Evolutionary conservation across 441 rosid genomes (phyloP).

Genomic region (Croton laevigatus): DNA sequence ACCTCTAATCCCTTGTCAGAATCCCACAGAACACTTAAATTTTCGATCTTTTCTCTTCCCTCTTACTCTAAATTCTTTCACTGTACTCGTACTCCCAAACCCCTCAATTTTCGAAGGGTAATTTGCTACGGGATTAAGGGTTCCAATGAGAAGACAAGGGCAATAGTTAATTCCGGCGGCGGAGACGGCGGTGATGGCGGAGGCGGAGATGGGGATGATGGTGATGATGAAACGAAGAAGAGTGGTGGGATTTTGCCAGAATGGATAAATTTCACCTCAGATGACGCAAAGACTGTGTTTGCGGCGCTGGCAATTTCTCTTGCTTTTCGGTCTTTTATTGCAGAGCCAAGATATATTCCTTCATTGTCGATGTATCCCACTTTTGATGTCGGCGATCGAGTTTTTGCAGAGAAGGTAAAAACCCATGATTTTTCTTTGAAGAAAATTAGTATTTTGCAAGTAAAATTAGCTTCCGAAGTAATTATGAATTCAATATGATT

Average conservation of each 20-base stretch:
- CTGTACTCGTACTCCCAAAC: constrained; percentile 18
- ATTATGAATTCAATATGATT: background rate
- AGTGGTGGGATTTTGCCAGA: constrained; percentile 53
- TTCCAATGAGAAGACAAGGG: constrained; percentile 43
- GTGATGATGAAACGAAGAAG: constrained; percentile 40
- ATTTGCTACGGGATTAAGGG: constrained; percentile 48
- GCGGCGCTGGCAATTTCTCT: constrained; percentile 71
- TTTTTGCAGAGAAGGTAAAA: constrained; percentile 89
- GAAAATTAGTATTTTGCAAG: background rate
- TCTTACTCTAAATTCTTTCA: constrained; percentile 13
- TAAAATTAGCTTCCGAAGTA: background rate
- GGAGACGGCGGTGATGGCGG: constrained; percentile 33
- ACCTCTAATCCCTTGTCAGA: background rate
- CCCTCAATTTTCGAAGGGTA: constrained; percentile 20
- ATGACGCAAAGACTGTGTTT: constrained; percentile 79
- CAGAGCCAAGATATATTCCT: constrained; percentile 96
- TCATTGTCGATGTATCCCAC: constrained; percentile 98
- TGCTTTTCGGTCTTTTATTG: constrained; percentile 80
- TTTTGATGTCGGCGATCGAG: constrained; percentile 93
- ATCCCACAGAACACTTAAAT: constrained; percentile 23
- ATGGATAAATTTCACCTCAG: constrained; percentile 65
- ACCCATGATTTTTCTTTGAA: background rate
- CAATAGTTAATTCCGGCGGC: constrained; percentile 27
- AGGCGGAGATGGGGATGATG: constrained; percentile 34
- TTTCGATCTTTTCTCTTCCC: constrained; percentile 12